A percentile compares a stretch with the other conserved stretches of the same genome.
Conservation (phyloP, 176 grass and related monocot genomes). For the bread wheat (Triticum aestivum) region DNA sequence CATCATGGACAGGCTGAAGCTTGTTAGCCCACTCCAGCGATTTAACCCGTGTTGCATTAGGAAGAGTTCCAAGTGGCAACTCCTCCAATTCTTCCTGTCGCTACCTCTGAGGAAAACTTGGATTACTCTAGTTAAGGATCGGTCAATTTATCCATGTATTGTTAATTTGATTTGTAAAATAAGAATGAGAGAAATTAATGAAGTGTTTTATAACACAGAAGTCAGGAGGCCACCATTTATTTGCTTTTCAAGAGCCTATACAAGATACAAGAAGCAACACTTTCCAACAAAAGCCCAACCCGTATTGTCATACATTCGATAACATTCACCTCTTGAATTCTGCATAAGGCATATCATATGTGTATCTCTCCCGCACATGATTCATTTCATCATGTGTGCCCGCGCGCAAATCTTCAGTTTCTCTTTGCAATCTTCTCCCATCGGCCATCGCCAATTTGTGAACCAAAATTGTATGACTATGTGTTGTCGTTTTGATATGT, state of each 20-base stretch:
- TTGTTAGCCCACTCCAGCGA: conserved; percentile 59
- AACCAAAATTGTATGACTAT: no score
- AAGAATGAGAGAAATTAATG: not conserved
- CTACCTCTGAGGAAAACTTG: conserved; percentile 46
- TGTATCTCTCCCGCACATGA: no score
- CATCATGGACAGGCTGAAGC: conserved; percentile 54
- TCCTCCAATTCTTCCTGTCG: conserved; percentile 65
- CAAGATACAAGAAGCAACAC: no score
- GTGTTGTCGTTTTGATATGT: no score
- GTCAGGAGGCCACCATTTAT: not conserved
- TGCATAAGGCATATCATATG: no score
- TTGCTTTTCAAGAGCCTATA: not conserved
- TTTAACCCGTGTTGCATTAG: conserved; percentile 28
- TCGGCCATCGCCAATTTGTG: no score
- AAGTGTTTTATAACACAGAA: not conserved
- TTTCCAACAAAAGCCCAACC: not conserved
- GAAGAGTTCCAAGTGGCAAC: conserved; percentile 69
- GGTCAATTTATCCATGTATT: not conserved
- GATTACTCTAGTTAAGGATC: not conserved
- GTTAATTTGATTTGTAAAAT: not conserved
- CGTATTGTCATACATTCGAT: not conserved
- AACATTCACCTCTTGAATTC: no score
- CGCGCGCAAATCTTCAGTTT: no score
- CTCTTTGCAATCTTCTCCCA: no score
- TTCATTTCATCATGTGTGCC: no score